Conservation (phyloP, 768 basidiomycete genomes). For the Candolleomyces aberdarensis region DNA sequence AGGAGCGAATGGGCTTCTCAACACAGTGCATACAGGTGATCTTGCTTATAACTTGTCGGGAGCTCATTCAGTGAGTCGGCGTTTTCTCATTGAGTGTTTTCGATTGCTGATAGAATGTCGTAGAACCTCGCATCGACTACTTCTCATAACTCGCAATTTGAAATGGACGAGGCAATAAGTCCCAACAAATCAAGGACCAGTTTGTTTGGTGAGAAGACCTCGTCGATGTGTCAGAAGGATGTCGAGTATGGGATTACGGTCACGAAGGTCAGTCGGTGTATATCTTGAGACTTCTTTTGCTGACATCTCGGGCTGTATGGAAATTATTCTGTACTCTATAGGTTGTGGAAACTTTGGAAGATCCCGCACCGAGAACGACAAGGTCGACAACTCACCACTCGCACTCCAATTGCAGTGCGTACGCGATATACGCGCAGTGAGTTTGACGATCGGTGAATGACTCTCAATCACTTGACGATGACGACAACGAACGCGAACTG, state of each 20-base stretch:
- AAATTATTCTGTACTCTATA: conserved; percentile 8
- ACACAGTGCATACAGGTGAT: too few relatives aligned
- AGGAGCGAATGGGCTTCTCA: too few relatives aligned
- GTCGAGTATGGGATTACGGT: conserved; percentile 37
- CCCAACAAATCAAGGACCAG: not conserved
- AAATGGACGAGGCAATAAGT: not conserved
- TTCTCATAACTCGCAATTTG: not conserved
- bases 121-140: not conserved
- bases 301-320: not conserved
- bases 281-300: not conserved
- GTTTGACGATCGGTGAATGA: too few relatives aligned
- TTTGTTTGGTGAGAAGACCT: conserved; percentile 3
- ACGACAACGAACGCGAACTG: too few relatives aligned
- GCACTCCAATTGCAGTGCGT: not conserved
- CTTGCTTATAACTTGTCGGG: too few relatives aligned
- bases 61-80: not conserved
- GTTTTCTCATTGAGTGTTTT: not conserved
- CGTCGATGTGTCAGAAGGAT: conserved; percentile 13
- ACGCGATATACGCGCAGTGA: not conserved
- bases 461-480: too few relatives aligned
- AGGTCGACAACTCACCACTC: not conserved
- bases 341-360: conserved; percentile 35
- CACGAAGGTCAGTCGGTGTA: conserved; percentile 26
- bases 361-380: conserved; percentile 14
- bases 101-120: not conserved